phyloP scores from a whole-genome alignment of 2,329 filamentous ascomycete species.

The Ceratocystis smalleyi region DNA sequence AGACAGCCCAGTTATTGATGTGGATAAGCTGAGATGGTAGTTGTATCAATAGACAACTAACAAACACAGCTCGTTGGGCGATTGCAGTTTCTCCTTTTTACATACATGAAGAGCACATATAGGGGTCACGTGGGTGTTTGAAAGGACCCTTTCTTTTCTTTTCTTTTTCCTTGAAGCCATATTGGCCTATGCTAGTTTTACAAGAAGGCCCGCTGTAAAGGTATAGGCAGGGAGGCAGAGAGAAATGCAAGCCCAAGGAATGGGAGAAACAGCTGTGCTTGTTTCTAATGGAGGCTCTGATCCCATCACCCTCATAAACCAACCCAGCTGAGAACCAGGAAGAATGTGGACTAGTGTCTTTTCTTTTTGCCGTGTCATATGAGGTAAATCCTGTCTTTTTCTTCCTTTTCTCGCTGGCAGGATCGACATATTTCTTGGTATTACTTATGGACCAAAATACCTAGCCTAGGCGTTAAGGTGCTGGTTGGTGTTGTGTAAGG shows the following conservation, averaged over 20 bases:
- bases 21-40: neutral
- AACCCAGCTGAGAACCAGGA: neutral
- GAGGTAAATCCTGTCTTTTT: neutral
- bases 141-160: neutral
- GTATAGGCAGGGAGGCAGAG: neutral
- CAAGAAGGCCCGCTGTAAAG: neutral
- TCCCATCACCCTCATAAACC: neutral
- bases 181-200: neutral
- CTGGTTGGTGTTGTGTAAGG: neutral
- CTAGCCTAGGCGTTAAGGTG: neutral
- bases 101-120: too few relatives aligned
- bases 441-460: neutral
- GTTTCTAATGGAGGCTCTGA: neutral
- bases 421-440: neutral
- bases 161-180: neutral
- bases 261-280: neutral
- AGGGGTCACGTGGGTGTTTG: too few relatives aligned
- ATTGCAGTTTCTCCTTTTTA: neutral
- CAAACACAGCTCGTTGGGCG: too few relatives aligned
- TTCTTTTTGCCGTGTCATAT: neutral
- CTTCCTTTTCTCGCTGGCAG: neutral
- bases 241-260: neutral
- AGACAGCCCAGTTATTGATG: neutral
- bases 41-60: too few relatives aligned
- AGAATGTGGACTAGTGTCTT: neutral